These are phyloP conservation scores for Talaromyces atroroseus DNA, from an alignment of 2,329 filamentous ascomycete species.

Conservation along the genomic window DNA sequence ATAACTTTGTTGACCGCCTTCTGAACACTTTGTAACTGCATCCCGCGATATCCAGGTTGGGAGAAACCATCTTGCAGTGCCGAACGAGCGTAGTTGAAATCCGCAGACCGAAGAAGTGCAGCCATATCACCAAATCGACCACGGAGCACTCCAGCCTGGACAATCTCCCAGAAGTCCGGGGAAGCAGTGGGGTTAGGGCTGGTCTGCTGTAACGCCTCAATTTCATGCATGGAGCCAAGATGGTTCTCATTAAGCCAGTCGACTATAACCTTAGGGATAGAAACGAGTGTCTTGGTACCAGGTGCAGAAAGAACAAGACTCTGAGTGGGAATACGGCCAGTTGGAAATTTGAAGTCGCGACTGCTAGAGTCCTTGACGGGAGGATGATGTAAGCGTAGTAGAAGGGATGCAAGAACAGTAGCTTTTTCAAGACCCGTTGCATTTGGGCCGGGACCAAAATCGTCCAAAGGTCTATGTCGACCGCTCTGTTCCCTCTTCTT, in stretches of 20 bases:
- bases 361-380: constrained; percentile 32
- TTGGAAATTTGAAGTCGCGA: constrained; percentile 19
- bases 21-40: constrained; percentile 72
- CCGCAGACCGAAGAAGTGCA: constrained; percentile 65
- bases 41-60: constrained; percentile 64
- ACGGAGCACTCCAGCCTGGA: constrained; percentile 69
- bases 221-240: constrained; percentile 63
- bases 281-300: constrained; percentile 23
- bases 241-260: constrained; percentile 77
- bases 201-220: constrained; percentile 58
- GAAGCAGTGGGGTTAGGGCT: constrained; percentile 71
- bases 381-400: constrained; percentile 74
- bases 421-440: constrained; percentile 67
- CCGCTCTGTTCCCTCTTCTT: constrained; percentile 40
- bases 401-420: constrained; percentile 68
- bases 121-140: constrained; percentile 65
- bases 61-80: constrained; percentile 58
- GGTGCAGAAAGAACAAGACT: constrained; percentile 26
- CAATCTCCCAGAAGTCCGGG: constrained; percentile 74
- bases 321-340: constrained; percentile 23
- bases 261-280: constrained; percentile 72
- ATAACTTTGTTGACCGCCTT: constrained; percentile 64
- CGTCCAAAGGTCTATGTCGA: constrained; percentile 43
- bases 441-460: constrained; percentile 60
- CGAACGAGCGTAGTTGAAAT: constrained; percentile 69